These are phyloP conservation scores for Linnemannia zychae DNA, from an alignment of 192 early-diverging fungal species.

Conservation along the genomic window DNA sequence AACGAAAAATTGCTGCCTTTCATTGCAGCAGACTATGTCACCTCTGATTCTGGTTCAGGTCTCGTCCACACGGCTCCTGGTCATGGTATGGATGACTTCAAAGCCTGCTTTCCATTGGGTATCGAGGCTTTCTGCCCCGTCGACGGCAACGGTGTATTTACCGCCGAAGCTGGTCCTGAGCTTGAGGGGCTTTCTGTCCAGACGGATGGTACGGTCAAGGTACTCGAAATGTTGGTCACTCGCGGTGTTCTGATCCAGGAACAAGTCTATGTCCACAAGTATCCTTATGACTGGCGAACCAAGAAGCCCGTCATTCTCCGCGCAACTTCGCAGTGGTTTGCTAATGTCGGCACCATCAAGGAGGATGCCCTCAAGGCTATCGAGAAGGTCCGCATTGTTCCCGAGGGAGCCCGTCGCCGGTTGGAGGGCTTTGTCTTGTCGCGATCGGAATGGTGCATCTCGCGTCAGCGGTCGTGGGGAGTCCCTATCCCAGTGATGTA, in stretches of 20 bases:
- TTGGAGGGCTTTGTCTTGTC: conserved; percentile 75
- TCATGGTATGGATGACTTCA: conserved; percentile 87
- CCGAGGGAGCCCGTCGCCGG: conserved; percentile 64
- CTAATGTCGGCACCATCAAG: conserved; percentile 74
- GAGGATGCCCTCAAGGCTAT: conserved; percentile 63
- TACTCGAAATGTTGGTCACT: conserved; percentile 65
- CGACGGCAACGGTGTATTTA: conserved; percentile 73
- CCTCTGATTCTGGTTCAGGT: conserved; percentile 78
- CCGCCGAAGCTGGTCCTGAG: conserved; percentile 69
- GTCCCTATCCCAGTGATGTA: conserved; percentile 87
- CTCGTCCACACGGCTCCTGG: conserved; percentile 86
- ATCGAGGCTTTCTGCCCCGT: conserved; percentile 79
- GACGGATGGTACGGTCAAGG: conserved; percentile 65
- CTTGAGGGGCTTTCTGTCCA: conserved; percentile 75
- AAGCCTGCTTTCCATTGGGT: conserved; percentile 65
- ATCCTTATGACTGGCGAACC: conserved; percentile 89
- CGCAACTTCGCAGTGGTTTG: conserved; percentile 90
- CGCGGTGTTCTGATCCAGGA: conserved; percentile 59
- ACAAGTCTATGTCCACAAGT: conserved; percentile 75
- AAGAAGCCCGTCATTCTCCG: conserved; percentile 83
- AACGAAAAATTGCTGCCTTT: conserved; percentile 59
- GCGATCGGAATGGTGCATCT: conserved; percentile 87
- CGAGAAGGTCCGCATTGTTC: conserved; percentile 69
- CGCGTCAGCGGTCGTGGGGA: conserved; percentile 86
- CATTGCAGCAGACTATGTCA: conserved; percentile 75